phyloP scores from a whole-genome alignment of 1,284 basidiomycete genomes.

The Sphaerobolus stellatus region DNA sequence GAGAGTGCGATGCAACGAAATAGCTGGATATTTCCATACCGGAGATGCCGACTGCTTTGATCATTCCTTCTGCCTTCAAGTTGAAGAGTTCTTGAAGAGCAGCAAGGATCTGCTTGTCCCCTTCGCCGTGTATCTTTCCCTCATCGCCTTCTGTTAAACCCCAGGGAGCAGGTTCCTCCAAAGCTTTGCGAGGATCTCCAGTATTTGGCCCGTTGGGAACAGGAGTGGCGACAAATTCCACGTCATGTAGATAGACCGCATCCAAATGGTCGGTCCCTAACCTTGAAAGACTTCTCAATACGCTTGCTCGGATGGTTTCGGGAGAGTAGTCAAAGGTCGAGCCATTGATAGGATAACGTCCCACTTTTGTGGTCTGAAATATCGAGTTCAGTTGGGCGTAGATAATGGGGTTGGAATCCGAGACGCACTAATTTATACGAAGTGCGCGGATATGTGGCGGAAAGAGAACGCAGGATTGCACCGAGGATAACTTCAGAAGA shows the following conservation, averaged over 20 bases:
- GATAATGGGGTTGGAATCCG: not conserved
- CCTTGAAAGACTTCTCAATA: conserved; percentile 71
- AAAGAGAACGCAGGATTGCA: conserved; percentile 62
- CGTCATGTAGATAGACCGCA: conserved; percentile 87
- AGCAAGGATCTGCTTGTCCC: conserved; percentile 77
- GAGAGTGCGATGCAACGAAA: not conserved
- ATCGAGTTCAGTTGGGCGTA: not conserved
- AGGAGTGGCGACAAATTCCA: conserved; percentile 78
- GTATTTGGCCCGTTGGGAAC: conserved; percentile 38
- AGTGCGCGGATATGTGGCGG: conserved; percentile 72
- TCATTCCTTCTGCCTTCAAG: conserved; percentile 76
- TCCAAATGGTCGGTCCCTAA: conserved; percentile 84
- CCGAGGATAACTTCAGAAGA: conserved; percentile 90
- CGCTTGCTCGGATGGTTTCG: conserved; percentile 63
- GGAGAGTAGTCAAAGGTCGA: conserved; percentile 80
- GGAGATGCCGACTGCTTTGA: conserved; percentile 83
- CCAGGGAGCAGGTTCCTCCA: conserved; percentile 57
- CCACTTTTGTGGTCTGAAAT: conserved; percentile 89
- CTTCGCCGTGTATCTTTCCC: conserved; percentile 63
- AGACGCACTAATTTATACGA: conserved; percentile 71
- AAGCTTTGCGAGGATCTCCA: conserved; percentile 57
- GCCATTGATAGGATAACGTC: conserved; percentile 68
- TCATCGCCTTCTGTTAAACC: conserved; percentile 62
- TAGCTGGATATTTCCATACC: conserved; percentile 45
- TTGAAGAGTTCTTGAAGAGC: conserved; percentile 72